Conservation (phyloP, 306 rosid species). For the Betula pendula region DNA sequence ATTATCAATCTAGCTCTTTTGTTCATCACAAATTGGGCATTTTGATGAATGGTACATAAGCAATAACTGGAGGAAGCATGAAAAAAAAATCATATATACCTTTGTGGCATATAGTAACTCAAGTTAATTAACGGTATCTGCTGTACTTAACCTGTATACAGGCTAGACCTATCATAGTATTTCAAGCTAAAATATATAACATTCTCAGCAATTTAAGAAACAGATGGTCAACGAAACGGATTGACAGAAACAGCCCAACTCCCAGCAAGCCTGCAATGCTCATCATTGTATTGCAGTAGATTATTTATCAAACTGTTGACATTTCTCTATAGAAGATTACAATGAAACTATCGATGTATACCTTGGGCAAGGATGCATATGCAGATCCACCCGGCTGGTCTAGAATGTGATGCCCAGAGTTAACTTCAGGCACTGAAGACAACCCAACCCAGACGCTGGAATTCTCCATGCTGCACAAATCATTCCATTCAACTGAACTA, state of each 20-base stretch:
- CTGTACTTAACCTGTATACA: background rate
- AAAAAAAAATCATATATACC: background rate
- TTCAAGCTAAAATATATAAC: background rate
- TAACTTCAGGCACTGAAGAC: conserved; percentile 50
- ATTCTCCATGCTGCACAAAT: conserved; percentile 34
- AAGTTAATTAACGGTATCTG: background rate
- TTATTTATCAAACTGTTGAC: background rate
- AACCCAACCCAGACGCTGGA: conserved; percentile 47
- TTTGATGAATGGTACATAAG: background rate
- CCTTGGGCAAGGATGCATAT: conserved; percentile 66
- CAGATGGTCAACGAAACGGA: background rate
- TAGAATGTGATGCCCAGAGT: conserved; percentile 38
- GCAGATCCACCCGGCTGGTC: conserved; percentile 48
- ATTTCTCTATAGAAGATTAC: background rate
- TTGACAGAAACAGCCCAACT: conserved; percentile 4
- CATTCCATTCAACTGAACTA: conserved; percentile 43
- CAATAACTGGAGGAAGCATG: background rate
- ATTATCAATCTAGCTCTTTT: background rate
- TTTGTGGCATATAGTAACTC: background rate
- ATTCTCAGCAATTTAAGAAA: background rate
- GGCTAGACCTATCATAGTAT: background rate
- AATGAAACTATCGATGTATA: conserved; percentile 28
- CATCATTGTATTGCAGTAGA: background rate
- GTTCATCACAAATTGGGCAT: background rate
- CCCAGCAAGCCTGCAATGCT: background rate